Evolutionary conservation across 129 eudicot genomes (phyloP).

Genomic region (Solidago caesia): DNA sequence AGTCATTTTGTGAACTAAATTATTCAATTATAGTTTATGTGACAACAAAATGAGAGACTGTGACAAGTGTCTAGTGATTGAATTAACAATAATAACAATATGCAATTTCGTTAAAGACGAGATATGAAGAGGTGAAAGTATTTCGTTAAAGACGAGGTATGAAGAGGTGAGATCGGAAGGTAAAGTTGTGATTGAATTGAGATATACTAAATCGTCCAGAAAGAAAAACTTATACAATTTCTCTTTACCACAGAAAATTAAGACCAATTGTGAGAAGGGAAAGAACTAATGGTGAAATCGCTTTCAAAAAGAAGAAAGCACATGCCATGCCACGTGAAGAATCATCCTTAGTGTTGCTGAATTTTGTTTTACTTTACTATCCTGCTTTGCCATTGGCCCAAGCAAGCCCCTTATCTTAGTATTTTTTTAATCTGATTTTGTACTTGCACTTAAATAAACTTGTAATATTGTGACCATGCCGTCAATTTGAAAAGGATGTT

Average conservation of each 20-base stretch:
- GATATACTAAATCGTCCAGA: too few species aligned
- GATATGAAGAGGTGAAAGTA: too few species aligned
- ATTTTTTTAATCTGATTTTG: conserved; percentile 4
- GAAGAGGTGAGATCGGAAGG: too few species aligned
- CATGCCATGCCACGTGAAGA: conserved; percentile 29
- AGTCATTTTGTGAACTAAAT: too few species aligned
- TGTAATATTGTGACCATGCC: conserved; percentile 8
- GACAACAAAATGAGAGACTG: too few species aligned
- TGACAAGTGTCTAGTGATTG: too few species aligned
- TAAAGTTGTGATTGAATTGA: too few species aligned
- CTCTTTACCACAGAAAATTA: neutral
- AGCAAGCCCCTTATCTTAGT: conserved; percentile 18
- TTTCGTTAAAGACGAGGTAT: too few species aligned
- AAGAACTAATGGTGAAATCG: neutral
- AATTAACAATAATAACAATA: too few species aligned
- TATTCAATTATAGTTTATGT: too few species aligned
- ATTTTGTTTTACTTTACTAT: conserved; percentile 20
- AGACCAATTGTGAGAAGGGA: neutral
- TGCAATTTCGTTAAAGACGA: too few species aligned
- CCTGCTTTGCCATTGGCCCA: conserved; percentile 29
- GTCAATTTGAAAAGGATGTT: conserved; percentile 18
- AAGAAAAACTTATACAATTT: neutral
- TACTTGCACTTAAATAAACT: conserved; percentile 12
- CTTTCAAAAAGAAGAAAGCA: conserved; percentile 33
- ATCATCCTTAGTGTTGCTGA: conserved; percentile 8